Evolutionary conservation across 2,329 filamentous ascomycete species (phyloP).

Genomic region (Xylariaceae sp.): DNA sequence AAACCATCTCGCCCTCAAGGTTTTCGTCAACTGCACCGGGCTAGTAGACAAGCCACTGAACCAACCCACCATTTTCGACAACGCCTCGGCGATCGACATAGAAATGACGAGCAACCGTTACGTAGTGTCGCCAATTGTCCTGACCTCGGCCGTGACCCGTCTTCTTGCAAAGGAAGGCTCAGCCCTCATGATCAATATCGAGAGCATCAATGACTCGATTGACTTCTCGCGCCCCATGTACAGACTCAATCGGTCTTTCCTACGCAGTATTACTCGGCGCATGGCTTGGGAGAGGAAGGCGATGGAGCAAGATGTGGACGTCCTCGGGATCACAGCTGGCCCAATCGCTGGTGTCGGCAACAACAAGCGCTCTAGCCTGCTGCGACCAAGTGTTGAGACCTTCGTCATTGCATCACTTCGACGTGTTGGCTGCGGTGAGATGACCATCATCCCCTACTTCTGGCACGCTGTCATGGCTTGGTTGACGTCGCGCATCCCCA

Average conservation of each 20-base stretch:
- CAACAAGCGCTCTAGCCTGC: background rate
- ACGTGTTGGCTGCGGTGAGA: constrained; percentile 4
- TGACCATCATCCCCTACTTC: constrained; percentile 9
- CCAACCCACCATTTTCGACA: constrained; percentile 30
- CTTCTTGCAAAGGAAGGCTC: constrained; percentile 38
- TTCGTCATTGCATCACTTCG: constrained; percentile 12
- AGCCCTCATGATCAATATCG: constrained; percentile 47
- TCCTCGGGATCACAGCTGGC: constrained; percentile 8
- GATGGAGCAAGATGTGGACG: constrained; percentile 7
- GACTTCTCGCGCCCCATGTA: constrained; percentile 46
- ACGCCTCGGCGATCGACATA: constrained; percentile 34
- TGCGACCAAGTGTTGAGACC: constrained; percentile 2
- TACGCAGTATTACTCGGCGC: constrained; percentile 36
- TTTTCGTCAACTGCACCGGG: constrained; percentile 57
- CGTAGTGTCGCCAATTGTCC: constrained; percentile 43
- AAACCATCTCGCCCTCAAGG: constrained; percentile 40
- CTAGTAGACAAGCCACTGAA: constrained; percentile 34
- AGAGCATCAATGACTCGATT: constrained; percentile 42
- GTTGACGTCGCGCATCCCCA: background rate
- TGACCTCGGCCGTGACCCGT: constrained; percentile 45
- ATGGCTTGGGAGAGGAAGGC: constrained; percentile 40
- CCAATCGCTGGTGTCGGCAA: constrained; percentile 1
- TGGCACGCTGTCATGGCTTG: constrained; percentile 1
- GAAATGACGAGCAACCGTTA: constrained; percentile 45
- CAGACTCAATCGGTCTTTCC: constrained; percentile 43